These are phyloP conservation scores for Pythium biforme DNA, from an alignment of 352 stramenopile genomes.

Conservation along the genomic window DNA sequence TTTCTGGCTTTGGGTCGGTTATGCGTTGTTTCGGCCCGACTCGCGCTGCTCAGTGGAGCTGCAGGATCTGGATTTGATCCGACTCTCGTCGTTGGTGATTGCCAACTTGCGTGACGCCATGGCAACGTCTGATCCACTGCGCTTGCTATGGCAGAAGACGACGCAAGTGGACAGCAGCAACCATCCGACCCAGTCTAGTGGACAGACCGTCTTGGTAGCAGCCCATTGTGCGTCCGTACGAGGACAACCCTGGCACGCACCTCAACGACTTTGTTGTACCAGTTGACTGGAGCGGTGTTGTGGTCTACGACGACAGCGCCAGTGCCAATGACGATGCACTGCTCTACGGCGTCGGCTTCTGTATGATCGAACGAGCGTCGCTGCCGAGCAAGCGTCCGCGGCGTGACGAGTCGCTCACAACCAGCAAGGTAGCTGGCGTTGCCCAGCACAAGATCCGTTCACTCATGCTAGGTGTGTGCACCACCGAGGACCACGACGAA, in stretches of 20 bases:
- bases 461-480: neutral
- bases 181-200: neutral
- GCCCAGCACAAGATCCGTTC: neutral
- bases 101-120: neutral
- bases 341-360: neutral
- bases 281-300: neutral
- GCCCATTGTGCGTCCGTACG: neutral
- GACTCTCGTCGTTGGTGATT: neutral
- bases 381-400: neutral
- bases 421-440: neutral
- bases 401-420: too few species aligned
- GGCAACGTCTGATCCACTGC: neutral
- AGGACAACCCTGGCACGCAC: neutral
- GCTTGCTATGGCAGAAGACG: neutral
- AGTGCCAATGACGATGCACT: neutral
- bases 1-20: constrained; percentile 1
- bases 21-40: neutral
- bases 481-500: neutral
- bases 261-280: neutral
- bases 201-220: neutral
- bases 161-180: neutral
- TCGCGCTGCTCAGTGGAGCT: neutral
- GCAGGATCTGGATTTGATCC: neutral
- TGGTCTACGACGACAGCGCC: neutral
- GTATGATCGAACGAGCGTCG: neutral